These are phyloP conservation scores for Blastocystis sp. DNA, from an alignment of 352 stramenopile genomes.

Conservation along the genomic window DNA sequence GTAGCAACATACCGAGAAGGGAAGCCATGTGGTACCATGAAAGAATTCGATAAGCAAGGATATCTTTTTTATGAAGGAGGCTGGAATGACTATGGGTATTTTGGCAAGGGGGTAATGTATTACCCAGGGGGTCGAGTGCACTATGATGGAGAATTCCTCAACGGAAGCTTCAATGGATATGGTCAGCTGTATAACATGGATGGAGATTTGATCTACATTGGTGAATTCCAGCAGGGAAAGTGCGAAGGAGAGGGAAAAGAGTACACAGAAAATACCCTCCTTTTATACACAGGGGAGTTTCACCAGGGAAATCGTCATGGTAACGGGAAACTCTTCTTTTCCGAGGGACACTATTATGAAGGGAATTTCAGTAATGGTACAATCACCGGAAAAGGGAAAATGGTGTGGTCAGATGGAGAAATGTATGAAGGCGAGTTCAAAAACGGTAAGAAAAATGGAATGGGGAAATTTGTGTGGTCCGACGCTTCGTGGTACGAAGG, in stretches of 20 bases:
- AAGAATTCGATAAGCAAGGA: neutral
- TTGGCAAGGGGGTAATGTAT: neutral
- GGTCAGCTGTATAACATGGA: neutral
- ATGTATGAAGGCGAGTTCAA: neutral
- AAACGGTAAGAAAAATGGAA: constrained; percentile 11
- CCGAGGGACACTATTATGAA: constrained; percentile 26
- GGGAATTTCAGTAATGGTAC: neutral
- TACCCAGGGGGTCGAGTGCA: neutral
- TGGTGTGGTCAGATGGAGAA: constrained; percentile 12
- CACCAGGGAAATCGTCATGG: neutral
- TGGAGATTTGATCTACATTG: neutral
- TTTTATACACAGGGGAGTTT: neutral
- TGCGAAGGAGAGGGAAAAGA: constrained; percentile 5
- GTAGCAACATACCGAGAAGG: neutral
- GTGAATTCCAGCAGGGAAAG: constrained; percentile 18
- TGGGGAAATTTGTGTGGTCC: neutral
- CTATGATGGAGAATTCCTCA: constrained; percentile 30
- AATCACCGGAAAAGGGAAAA: neutral
- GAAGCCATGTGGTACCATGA: neutral
- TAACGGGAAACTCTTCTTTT: constrained; percentile 20
- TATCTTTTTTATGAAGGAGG: neutral
- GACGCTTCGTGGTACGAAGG: neutral
- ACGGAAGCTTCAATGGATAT: neutral
- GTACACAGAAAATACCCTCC: neutral
- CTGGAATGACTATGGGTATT: neutral